These are phyloP conservation scores for Alternaria sp. DNA, from an alignment of 2,329 filamentous ascomycete genomes.

Conservation along the genomic window DNA sequence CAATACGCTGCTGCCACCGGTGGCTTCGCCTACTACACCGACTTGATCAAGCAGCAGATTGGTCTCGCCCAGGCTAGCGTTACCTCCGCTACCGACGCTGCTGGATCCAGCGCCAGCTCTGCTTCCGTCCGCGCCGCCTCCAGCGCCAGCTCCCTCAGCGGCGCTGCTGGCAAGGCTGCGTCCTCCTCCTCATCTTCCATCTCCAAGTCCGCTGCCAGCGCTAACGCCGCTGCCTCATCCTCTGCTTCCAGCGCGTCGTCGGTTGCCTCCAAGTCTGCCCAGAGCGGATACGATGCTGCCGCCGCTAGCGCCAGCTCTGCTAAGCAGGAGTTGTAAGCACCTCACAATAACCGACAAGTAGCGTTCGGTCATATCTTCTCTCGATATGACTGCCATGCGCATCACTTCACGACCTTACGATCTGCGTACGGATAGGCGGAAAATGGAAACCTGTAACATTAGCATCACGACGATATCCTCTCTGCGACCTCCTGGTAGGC, in stretches of 20 bases:
- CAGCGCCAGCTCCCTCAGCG: constrained; percentile 30
- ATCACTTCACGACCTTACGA: constrained; percentile 32
- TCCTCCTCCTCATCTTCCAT: constrained; percentile 42
- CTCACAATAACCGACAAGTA: constrained; percentile 14
- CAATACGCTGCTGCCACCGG: constrained; percentile 60
- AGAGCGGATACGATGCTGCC: constrained; percentile 43
- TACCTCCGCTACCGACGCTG: constrained; percentile 71
- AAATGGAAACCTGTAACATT: constrained; percentile 32
- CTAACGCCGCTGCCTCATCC: constrained; percentile 39
- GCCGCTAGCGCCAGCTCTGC: constrained; percentile 38
- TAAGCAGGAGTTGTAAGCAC: constrained; percentile 55
- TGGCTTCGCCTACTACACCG: constrained; percentile 46
- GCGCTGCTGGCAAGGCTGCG: constrained; percentile 35
- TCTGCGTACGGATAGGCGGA: constrained; percentile 22
- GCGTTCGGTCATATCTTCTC: constrained; percentile 9
- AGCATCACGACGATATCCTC: constrained; percentile 32
- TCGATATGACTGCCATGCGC: constrained; percentile 15
- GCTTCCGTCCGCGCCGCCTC: constrained; percentile 16
- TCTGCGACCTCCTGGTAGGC: constrained; percentile 23
- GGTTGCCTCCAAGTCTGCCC: constrained; percentile 41
- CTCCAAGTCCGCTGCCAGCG: constrained; percentile 43
- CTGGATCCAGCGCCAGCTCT: constrained; percentile 31
- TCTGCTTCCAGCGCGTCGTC: constrained; percentile 42
- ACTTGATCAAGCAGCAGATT: constrained; percentile 54
- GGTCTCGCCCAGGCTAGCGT: constrained; percentile 60